Base-by-base conservation (phyloP, 2,329 filamentous ascomycete genomes). In the Aspergillaceae sp. region DNA sequence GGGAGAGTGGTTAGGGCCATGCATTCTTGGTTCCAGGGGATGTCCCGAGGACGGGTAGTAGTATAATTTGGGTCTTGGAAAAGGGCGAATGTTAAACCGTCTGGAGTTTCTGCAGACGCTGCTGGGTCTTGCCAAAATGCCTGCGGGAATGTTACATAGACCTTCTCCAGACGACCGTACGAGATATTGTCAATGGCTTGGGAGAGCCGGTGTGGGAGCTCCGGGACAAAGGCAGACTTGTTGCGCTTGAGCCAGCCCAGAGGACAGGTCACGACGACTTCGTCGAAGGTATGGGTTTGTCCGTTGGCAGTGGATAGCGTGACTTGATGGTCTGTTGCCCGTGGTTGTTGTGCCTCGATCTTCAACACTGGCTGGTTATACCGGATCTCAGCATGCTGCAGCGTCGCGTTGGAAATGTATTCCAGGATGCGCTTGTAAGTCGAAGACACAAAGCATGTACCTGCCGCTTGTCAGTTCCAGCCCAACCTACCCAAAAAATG, bases 31-130 rank as follows among this genome's bases (percentile, higher is more conserved):
- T 82, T 79, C 86, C 87, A 92, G 49, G 73, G 67, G 4, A 74
- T 56, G 1, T 80, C 77, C 54, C 85, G 84, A 1, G 79, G 77
- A 43, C 76, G 68, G 0, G 70, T 51, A 0, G 82, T 76, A 62
- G 82, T 76, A 62, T 94, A 94, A 2, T 61, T 66, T 2, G 88
- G 88, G 0, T 80, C 69, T 33, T 89, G 76, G 77, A 87, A 94
- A 59, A 88, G 82, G 38, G 80, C 82, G 65, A 91, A 90, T 27
- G 84, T 81, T 4, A 82, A 75, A 32, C 30, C 2, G 29, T 9
- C 8, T 27, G n/a, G 33, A 7, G 3, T 9, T 27, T 19, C n/a
- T 27, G 9, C 40, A 68, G 68, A 32, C 68, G 61, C 7, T 65
- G 62, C 29, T 65, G 53, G 0, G 58, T 60, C 47, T 59, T 79